A percentile compares a stretch with the other conserved stretches of the same genome.
These are phyloP conservation scores for Aspergillus ruber DNA, from an alignment of 2,329 filamentous ascomycete genomes.

Conservation along the genomic window DNA sequence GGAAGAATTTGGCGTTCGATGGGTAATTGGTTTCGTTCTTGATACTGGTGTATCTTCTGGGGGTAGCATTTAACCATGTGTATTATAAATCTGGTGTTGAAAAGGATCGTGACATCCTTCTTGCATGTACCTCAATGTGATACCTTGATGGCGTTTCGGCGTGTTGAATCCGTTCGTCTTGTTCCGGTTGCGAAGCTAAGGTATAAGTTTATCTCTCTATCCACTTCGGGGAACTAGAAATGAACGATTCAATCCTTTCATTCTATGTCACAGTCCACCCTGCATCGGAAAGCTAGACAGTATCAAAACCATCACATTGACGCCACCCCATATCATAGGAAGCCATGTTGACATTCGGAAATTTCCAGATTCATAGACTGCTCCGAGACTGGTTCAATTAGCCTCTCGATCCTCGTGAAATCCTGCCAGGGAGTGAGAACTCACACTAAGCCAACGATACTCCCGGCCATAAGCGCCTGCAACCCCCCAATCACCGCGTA, in stretches of 20 bases:
- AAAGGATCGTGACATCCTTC: conserved; percentile 1
- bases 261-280: conserved; percentile 54
- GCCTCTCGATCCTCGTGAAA: background rate
- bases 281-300: conserved; percentile 91
- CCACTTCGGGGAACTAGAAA: too few species aligned
- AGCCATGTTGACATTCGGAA: conserved; percentile 95
- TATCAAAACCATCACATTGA: conserved; percentile 75
- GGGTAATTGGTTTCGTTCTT: conserved; percentile 11
- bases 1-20: conserved; percentile 34
- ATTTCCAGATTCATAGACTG: conserved; percentile 72
- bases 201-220: background rate
- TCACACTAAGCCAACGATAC: conserved; percentile 72
- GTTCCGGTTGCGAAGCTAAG: background rate
- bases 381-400: conserved; percentile 56
- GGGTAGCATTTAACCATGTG: conserved; percentile 3
- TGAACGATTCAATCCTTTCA: too few species aligned
- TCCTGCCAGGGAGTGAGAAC: conserved; percentile 25
- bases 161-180: conserved; percentile 3
- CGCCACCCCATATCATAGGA: conserved; percentile 78
- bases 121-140: conserved; percentile 2
- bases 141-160: conserved; percentile 1
- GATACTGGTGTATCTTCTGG: background rate
- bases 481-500: conserved; percentile 66
- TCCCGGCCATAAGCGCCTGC: conserved; percentile 74
- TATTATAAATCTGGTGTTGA: conserved; percentile 6